Conservation (phyloP, 2,329 filamentous ascomycete genomes). For the Rugonectria rugulosa region DNA sequence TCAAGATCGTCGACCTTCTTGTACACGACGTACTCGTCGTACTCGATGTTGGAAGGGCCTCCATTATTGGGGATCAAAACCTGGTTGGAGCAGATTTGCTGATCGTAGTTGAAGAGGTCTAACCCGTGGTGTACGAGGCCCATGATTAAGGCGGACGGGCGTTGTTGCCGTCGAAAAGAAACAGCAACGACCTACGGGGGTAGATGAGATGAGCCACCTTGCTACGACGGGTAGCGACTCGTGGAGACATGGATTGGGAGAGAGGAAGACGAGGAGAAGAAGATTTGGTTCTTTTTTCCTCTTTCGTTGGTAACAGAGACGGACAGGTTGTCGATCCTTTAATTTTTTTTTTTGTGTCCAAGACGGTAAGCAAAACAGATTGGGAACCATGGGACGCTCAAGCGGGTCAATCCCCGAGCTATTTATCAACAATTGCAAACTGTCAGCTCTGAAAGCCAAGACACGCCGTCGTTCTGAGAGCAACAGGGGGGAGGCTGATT, state of each 20-base stretch:
- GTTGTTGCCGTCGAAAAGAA: constrained; percentile 33
- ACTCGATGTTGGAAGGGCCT: constrained; percentile 44
- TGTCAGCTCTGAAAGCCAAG: too few relatives aligned
- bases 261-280: neutral
- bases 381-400: too few relatives aligned
- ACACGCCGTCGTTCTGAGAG: too few relatives aligned
- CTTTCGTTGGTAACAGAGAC: too few relatives aligned
- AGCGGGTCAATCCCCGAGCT: too few relatives aligned
- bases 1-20: constrained; percentile 32
- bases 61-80: constrained; percentile 42
- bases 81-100: constrained; percentile 41
- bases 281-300: too few relatives aligned
- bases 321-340: neutral
- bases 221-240: constrained; percentile 30
- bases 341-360: too few relatives aligned
- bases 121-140: constrained; percentile 39
- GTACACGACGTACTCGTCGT: constrained; percentile 50
- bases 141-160: constrained; percentile 36
- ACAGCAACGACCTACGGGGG: constrained; percentile 34
- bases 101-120: constrained; percentile 49
- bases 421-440: too few relatives aligned
- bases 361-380: too few relatives aligned
- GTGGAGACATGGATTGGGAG: constrained; percentile 32
- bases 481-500: too few relatives aligned
- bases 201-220: constrained; percentile 36